Conservation (phyloP, 208 protist genomes). For the Wallacemonas collosoma region DNA sequence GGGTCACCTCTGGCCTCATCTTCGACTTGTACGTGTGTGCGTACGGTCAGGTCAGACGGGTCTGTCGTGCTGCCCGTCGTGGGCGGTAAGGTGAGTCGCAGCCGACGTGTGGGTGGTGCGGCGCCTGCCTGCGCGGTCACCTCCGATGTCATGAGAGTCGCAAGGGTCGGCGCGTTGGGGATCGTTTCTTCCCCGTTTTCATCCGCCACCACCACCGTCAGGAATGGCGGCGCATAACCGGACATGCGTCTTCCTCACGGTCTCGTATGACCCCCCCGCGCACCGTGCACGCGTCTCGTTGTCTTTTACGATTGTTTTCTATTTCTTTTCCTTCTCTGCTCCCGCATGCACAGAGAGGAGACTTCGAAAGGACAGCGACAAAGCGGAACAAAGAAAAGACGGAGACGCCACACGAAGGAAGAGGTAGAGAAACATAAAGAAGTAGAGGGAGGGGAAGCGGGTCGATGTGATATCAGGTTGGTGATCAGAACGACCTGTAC, state of each 20-base stretch:
- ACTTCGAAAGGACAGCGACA: background rate
- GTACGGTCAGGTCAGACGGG: background rate
- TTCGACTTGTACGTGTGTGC: too few species aligned
- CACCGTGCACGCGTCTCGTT: too few species aligned
- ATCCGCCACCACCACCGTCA: constrained; percentile 30
- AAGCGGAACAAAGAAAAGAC: background rate
- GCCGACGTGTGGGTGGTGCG: background rate
- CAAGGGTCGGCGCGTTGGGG: background rate
- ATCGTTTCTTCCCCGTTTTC: constrained; percentile 6
- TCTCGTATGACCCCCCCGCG: too few species aligned
- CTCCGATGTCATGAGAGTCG: background rate
- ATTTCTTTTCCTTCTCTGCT: too few species aligned
- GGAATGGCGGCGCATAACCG: constrained; percentile 19
- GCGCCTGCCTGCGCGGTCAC: background rate
- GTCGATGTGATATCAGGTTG: too few species aligned
- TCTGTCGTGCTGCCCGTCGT: background rate
- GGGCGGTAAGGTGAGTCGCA: background rate
- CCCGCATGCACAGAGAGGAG: background rate
- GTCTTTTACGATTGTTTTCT: too few species aligned
- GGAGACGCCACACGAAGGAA: background rate
- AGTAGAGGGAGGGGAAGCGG: too few species aligned
- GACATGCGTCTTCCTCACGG: constrained; percentile 19
- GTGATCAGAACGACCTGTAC: too few species aligned
- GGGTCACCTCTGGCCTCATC: too few species aligned
- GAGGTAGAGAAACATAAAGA: too few species aligned